Conservation (phyloP, 371 early-diverging fungal species). For the Mortierella polycephala region DNA sequence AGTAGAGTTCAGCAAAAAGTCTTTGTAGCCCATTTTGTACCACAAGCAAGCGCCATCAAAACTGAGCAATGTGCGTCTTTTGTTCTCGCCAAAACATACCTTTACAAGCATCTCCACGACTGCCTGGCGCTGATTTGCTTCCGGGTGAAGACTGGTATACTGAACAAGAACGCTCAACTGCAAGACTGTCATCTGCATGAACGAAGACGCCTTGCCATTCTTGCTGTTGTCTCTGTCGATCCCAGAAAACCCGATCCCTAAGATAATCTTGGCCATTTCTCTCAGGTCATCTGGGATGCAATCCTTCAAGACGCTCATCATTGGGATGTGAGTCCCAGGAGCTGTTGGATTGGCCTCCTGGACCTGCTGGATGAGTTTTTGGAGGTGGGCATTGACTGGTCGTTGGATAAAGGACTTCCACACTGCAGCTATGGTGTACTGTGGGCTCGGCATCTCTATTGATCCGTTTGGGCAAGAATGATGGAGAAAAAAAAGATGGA, state of each 20-base stretch:
- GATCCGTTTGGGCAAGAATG: neutral
- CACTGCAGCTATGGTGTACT: neutral
- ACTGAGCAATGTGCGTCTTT: neutral
- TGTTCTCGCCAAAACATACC: neutral
- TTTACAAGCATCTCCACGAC: conserved; percentile 13
- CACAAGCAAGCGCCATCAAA: too few relatives aligned
- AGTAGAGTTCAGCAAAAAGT: too few relatives aligned
- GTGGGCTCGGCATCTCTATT: neutral
- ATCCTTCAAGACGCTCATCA: conserved; percentile 7
- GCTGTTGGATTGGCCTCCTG: neutral
- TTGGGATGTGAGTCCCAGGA: neutral
- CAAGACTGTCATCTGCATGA: conserved; percentile 3
- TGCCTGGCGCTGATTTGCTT: neutral
- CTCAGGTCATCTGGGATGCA: conserved; percentile 1
- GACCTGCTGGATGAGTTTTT: conserved; percentile 5
- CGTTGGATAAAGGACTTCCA: conserved; percentile 21
- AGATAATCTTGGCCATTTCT: neutral
- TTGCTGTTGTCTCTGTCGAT: neutral
- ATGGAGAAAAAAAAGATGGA: neutral
- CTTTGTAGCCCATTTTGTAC: too few relatives aligned
- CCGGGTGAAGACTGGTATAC: neutral
- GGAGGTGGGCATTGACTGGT: conserved; percentile 4
- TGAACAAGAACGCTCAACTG: conserved; percentile 10
- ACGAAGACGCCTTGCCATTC: neutral
- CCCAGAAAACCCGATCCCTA: conserved; percentile 10